Evolutionary conservation across 2,329 filamentous ascomycete genomes (phyloP), one percentile per base, ranked within the genome.

Genomic region (Cladosporium halotolerans): DNA sequence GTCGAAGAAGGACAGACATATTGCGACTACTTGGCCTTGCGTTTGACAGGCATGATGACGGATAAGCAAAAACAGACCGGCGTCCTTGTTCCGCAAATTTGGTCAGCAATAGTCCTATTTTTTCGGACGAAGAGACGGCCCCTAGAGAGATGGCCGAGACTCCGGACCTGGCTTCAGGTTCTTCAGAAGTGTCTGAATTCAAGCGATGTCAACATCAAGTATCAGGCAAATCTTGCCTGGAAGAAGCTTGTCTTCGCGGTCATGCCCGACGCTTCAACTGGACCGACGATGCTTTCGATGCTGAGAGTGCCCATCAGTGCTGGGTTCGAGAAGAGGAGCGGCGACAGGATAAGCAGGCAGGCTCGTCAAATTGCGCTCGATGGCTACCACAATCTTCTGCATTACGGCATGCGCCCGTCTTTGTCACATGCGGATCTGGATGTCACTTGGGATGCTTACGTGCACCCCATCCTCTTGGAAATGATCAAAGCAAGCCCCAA

Each of bases 121-220:
- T 75, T 96, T 45, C 83, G 86, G 50, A 75, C 70, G 57, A 72
- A 82, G 72, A 70, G 83, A 68, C 59, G 76, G 75, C 64, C 82
- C 74, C 59, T 84, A 66, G 72, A 80, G 23, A 69, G 73, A 36
- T 97, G 92, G 88, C 77, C 84, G 32, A 59, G 63, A 28, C 81
- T 86, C 63, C 83, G 89, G 57, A 79, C 77, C 28, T 96, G 89
- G 87, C 75, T 96, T 7, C 78, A 79, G 32, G 78, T 96, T 9
- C 84, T 95, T 14, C 86, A 96, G 62, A 79, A 78, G 57, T 93
- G 89, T 63, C 89, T 97, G 70, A 95, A 95, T 65, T 86, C 83
- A 60, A 80, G 80, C 49, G 89, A 96, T 58, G 72, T 78, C 3
- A 73, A 78, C 42, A 86, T 85, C 42, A 89, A 85, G 62, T 76